These are phyloP conservation scores for Phytophthora fragariae DNA, from an alignment of 352 stramenopile species.

Conservation along the genomic window DNA sequence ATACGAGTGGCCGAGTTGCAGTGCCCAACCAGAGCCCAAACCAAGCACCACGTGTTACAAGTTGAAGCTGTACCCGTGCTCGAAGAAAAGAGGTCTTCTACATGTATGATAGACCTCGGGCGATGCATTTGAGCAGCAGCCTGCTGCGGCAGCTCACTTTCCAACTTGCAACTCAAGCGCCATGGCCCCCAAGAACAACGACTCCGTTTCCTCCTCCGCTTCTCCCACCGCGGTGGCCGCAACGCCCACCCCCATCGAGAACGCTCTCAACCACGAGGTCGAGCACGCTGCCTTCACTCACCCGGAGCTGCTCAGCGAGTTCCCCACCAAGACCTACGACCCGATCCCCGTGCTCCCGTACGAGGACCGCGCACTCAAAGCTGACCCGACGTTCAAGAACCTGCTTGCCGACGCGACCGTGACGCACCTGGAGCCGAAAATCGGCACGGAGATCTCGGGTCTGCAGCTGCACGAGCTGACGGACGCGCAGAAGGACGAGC, in stretches of 20 bases:
- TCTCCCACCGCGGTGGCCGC: neutral
- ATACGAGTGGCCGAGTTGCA: conserved; percentile 18
- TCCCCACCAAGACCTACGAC: conserved; percentile 29
- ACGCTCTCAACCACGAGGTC: conserved; percentile 32
- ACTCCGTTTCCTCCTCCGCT: neutral
- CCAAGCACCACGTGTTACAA: conserved; percentile 16
- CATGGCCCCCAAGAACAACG: conserved; percentile 35
- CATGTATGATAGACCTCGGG: too few relatives aligned
- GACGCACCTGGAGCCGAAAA: conserved; percentile 31
- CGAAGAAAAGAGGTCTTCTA: neutral
- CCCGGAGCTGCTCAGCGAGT: conserved; percentile 18
- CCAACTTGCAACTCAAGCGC: conserved; percentile 24
- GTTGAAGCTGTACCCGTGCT: conserved; percentile 14
- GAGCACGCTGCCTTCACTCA: conserved; percentile 24
- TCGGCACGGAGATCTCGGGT: conserved; percentile 31
- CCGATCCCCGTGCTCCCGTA: conserved; percentile 28
- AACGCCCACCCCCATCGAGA: conserved; percentile 27
- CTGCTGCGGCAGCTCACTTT: conserved; percentile 21
- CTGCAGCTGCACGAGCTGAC: conserved; percentile 33
- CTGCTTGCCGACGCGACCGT: conserved; percentile 22
- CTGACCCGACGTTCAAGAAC: conserved; percentile 35
- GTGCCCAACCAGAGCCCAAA: conserved; percentile 12
- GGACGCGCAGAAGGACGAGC: conserved; percentile 28
- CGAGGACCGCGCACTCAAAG: conserved; percentile 29
- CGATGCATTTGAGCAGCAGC: neutral